A percentile compares a stretch with the other conserved stretches of the same genome.
Evolutionary conservation across 805 yeast genomes (phyloP).

Genomic region (Torulaspora delbrueckii): DNA sequence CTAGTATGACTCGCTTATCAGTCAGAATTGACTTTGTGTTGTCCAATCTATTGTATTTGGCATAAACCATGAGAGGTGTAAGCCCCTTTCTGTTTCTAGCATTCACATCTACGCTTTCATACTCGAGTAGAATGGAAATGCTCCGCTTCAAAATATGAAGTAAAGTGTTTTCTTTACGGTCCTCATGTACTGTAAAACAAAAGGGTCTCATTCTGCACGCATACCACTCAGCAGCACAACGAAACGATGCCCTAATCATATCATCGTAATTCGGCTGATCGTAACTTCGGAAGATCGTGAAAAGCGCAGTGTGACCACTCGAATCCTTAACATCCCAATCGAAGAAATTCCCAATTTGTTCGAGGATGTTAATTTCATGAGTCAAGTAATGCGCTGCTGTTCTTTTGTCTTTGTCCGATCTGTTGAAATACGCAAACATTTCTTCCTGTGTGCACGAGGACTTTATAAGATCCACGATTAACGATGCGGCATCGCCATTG

Average conservation of each 20-base stretch:
- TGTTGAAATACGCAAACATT: constrained; percentile 44
- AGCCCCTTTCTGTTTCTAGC: constrained; percentile 51
- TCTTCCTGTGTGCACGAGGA: constrained; percentile 44
- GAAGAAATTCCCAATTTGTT: constrained; percentile 50
- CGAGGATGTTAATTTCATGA: constrained; percentile 49
- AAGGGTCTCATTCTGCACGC: constrained; percentile 29
- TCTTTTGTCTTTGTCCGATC: constrained; percentile 49
- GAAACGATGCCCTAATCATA: constrained; percentile 45
- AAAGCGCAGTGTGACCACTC: constrained; percentile 72
- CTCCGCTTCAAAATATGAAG: constrained; percentile 63
- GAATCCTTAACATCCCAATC: constrained; percentile 67
- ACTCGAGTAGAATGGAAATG: constrained; percentile 39
- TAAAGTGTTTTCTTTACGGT: constrained; percentile 66
- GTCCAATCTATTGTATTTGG: constrained; percentile 61
- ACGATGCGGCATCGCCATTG: constrained; percentile 42
- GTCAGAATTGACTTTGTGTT: constrained; percentile 50
- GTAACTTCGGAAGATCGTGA: constrained; percentile 70
- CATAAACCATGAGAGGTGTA: constrained; percentile 68
- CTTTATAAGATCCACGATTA: constrained; percentile 43
- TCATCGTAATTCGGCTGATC: constrained; percentile 62
- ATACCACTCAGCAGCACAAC: constrained; percentile 44
- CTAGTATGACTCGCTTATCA: constrained; percentile 47
- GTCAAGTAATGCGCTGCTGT: constrained; percentile 71
- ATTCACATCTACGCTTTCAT: constrained; percentile 48
- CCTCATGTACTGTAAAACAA: constrained; percentile 60